These are phyloP conservation scores for Aureobasidium pullulans DNA, from an alignment of 2,329 filamentous ascomycete species.

Conservation along the genomic window DNA sequence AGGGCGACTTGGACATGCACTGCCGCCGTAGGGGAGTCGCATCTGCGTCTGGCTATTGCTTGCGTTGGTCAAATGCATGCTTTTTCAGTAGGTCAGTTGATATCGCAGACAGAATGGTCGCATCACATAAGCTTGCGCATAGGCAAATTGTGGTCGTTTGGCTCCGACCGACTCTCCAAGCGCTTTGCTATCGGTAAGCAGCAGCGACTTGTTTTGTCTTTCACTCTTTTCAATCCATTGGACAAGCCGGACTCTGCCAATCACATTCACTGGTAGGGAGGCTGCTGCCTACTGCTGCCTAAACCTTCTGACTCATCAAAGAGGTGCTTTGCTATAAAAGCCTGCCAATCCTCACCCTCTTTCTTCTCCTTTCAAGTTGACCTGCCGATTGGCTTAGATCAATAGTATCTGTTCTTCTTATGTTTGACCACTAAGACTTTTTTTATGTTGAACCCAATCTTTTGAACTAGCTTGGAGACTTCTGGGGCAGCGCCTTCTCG, in stretches of 20 bases:
- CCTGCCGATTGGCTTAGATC: not conserved
- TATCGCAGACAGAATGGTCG: not conserved
- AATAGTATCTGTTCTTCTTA: slow-evolving; percentile 11
- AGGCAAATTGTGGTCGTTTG: not conserved
- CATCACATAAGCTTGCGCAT: not conserved
- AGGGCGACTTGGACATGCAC: not conserved
- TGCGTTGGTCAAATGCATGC: not conserved
- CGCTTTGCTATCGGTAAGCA: not conserved
- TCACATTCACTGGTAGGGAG: not conserved
- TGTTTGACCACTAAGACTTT: slow-evolving; percentile 5
- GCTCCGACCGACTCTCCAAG: not conserved
- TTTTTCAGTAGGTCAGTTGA: not conserved
- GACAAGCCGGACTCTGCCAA: not conserved
- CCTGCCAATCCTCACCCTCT: not conserved
- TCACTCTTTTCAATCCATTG: not conserved
- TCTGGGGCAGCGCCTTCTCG: not conserved
- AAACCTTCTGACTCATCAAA: not conserved
- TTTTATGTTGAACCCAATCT: slow-evolving; percentile 3
- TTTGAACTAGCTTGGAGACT: not conserved
- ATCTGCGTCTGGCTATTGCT: not conserved
- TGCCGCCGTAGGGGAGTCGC: not conserved
- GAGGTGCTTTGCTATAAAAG: not conserved
- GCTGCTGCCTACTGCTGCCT: not conserved
- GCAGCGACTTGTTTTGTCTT: not conserved
- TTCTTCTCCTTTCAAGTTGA: not conserved